phyloP scores from a whole-genome alignment of 768 basidiomycete genomes.

The Suillus ampliporus region DNA sequence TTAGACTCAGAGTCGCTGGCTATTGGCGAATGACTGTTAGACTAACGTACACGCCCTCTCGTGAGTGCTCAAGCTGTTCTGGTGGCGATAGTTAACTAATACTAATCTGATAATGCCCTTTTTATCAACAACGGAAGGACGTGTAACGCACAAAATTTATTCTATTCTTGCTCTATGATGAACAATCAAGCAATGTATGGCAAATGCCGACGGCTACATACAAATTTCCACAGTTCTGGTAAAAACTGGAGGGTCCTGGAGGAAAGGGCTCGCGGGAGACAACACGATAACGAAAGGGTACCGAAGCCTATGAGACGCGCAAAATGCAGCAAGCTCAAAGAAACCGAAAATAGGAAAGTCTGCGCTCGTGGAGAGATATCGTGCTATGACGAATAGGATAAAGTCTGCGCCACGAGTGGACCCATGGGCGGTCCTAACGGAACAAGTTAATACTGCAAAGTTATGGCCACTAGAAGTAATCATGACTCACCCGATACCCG shows the following conservation, averaged over 20 bases:
- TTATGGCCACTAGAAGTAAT: not conserved
- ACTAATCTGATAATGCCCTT: not conserved
- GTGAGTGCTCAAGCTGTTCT: not conserved
- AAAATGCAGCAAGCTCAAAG: not conserved
- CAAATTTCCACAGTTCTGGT: not conserved
- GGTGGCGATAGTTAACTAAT: not conserved
- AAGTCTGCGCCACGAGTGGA: not conserved
- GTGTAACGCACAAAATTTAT: not conserved
- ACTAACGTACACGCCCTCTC: not conserved
- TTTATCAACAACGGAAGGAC: not conserved
- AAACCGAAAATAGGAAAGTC: not conserved
- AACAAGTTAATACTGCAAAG: not conserved
- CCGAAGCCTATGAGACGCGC: not conserved
- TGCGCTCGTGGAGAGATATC: not conserved
- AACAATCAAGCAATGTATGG: not conserved
- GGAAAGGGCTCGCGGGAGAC: not conserved
- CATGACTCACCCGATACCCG: not conserved
- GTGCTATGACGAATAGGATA: not conserved
- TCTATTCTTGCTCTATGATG: slow-evolving; percentile 1
- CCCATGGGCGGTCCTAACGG: not conserved
- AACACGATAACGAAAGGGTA: not conserved
- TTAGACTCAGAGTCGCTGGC: not conserved
- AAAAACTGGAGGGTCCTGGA: not conserved
- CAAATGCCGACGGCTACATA: not conserved
- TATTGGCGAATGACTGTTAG: not conserved